Percentiles rank a stretch among this genome's conserved stretches.
Evolutionary conservation across 2,329 filamentous ascomycete species (phyloP).

Genomic region (Penicillium sp.): DNA sequence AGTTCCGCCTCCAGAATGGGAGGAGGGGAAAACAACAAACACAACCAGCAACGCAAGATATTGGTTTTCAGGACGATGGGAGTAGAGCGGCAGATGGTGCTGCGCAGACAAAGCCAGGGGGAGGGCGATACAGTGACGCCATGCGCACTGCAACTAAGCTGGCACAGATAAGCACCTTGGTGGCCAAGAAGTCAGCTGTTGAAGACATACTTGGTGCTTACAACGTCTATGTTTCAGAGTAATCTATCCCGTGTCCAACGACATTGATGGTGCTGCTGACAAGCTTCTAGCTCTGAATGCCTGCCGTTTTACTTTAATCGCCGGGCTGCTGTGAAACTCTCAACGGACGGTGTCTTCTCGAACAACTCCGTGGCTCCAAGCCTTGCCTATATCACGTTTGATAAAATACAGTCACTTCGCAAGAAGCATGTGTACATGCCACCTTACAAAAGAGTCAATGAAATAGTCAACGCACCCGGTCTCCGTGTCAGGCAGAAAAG

Average conservation of each 20-base stretch:
- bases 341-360: background rate
- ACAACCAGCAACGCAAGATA: too few relatives aligned
- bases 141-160: too few relatives aligned
- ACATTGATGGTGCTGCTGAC: background rate
- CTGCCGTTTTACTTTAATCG: background rate
- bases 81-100: too few relatives aligned
- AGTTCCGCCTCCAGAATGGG: background rate
- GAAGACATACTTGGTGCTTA: background rate
- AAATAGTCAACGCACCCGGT: background rate
- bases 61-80: too few relatives aligned
- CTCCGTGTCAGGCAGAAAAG: background rate
- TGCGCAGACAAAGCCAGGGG: too few relatives aligned
- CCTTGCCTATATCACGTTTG: background rate
- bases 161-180: background rate
- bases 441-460: background rate
- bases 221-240: background rate
- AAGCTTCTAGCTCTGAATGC: background rate
- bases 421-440: background rate
- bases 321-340: background rate
- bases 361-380: background rate
- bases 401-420: background rate
- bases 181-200: background rate
- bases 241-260: background rate
- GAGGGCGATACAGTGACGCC: too few relatives aligned
- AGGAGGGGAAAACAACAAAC: background rate